A percentile compares a stretch with the other conserved stretches of the same genome.
Evolutionary conservation across 257 asterid species (phyloP).

Genomic region (Petunia secreta): DNA sequence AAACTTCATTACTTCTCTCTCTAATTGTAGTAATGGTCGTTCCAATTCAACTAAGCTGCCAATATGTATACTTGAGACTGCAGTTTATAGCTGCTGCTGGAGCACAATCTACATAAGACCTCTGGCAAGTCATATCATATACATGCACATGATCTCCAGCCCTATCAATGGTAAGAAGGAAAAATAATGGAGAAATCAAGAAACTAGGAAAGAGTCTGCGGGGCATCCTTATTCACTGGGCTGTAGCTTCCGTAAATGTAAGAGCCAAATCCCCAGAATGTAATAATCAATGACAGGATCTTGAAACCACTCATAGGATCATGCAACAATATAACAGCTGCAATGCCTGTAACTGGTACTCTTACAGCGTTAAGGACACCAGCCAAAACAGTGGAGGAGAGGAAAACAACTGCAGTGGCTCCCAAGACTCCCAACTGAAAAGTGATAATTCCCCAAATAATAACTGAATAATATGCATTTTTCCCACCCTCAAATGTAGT

Average conservation of each 20-base stretch:
- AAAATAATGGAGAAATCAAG: not conserved
- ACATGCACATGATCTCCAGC: not conserved
- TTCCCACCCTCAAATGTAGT: conserved; percentile 59
- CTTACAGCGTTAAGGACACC: conserved; percentile 89
- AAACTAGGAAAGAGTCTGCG: conserved; percentile 23
- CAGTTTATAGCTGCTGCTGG: too few relatives aligned
- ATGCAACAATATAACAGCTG: conserved; percentile 65
- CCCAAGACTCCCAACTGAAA: conserved; percentile 90
- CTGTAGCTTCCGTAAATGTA: conserved; percentile 69
- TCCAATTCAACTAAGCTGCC: not conserved
- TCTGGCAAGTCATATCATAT: not conserved
- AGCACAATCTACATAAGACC: too few relatives aligned
- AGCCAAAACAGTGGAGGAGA: conserved; percentile 85
- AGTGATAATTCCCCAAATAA: conserved; percentile 72
- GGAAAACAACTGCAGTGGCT: conserved; percentile 69
- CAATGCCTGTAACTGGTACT: conserved; percentile 82
- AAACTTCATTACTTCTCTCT: not conserved
- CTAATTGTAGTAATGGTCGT: conserved; percentile 8
- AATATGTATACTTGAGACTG: not conserved
- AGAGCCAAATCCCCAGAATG: conserved; percentile 92
- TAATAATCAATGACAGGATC: conserved; percentile 68
- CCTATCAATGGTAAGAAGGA: not conserved
- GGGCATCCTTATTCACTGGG: conserved; percentile 39
- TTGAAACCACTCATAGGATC: conserved; percentile 98
- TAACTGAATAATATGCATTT: conserved; percentile 57